Conservation (phyloP, 129 eudicot genomes). For the Lonicera japonica region DNA sequence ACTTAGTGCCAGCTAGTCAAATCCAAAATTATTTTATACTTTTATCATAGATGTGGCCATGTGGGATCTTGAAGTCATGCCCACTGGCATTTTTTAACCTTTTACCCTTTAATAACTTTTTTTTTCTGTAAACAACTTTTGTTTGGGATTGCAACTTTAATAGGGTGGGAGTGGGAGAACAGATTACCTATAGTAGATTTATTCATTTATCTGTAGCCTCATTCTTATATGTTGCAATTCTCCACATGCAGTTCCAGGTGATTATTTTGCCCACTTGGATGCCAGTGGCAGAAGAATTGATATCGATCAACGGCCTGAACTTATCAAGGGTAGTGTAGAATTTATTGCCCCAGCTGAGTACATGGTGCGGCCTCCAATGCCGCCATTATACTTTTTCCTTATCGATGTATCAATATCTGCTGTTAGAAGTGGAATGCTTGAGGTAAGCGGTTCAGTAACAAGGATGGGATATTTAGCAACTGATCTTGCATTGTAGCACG, state of each 20-base stretch:
- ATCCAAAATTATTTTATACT: not conserved
- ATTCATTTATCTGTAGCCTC: not conserved
- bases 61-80: not conserved
- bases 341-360: slow-evolving; percentile 98
- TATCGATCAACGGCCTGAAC: slow-evolving; percentile 91
- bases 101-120: not conserved
- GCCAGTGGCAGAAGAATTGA: slow-evolving; percentile 80
- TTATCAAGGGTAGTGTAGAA: slow-evolving; percentile 85
- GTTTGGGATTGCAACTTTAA: not conserved
- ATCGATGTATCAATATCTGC: slow-evolving; percentile 91
- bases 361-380: slow-evolving; percentile 99
- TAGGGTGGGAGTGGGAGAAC: not conserved
- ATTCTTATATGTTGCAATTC: slow-evolving; percentile 6
- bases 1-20: too few relatives aligned
- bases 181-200: not conserved
- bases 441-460: slow-evolving; percentile 41
- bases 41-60: not conserved
- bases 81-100: not conserved
- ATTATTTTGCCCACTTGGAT: slow-evolving; percentile 82
- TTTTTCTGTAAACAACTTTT: not conserved
- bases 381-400: slow-evolving; percentile 78
- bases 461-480: not conserved
- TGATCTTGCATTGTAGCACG: not conserved
- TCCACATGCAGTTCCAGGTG: slow-evolving; percentile 60
- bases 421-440: slow-evolving; percentile 88